Percentiles rank a stretch among this genome's conserved stretches.
Conservation (phyloP, 2,329 filamentous ascomycete genomes). For the Cladorrhinum sp. region DNA sequence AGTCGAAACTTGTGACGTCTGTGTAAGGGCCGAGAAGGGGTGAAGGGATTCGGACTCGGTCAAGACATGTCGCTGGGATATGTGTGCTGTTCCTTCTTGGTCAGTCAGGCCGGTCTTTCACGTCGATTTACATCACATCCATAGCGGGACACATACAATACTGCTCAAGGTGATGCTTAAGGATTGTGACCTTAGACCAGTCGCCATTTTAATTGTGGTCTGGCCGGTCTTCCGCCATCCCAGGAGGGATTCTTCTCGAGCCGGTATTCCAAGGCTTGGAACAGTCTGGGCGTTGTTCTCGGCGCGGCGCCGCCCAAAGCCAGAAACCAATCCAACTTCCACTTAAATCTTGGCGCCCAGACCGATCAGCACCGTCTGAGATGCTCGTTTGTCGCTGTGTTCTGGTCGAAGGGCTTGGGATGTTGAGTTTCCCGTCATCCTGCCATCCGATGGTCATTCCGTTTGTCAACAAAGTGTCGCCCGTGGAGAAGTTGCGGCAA, state of each 20-base stretch:
- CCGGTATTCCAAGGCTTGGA: conserved; percentile 12
- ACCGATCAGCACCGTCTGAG: conserved; percentile 16
- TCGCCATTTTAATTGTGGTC: conserved; percentile 16
- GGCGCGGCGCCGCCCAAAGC: conserved; percentile 10
- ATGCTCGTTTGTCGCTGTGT: conserved; percentile 3
- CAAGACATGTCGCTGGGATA: conserved; percentile 1
- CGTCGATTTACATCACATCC: not conserved
- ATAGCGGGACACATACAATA: not conserved
- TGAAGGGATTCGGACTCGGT: not conserved
- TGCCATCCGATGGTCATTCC: not conserved
- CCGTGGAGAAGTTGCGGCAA: not conserved
- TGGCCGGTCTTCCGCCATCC: not conserved
- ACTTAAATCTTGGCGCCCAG: conserved; percentile 21
- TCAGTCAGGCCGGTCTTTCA: not conserved
- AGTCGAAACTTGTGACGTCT: not conserved
- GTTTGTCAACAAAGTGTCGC: not conserved
- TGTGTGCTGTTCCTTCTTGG: not conserved
- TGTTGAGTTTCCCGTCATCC: not conserved
- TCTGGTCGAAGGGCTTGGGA: not conserved
- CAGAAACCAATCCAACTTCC: conserved; percentile 7
- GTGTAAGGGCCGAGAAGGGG: not conserved
- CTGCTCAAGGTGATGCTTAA: not conserved
- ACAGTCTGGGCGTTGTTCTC: conserved; percentile 18
- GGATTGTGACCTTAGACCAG: not conserved
- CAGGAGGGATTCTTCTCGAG: not conserved